Percentiles rank a stretch among this genome's conserved stretches.
phyloP scores from a whole-genome alignment of 2,329 filamentous ascomycete genomes.

The Trichophyton rubrum region DNA sequence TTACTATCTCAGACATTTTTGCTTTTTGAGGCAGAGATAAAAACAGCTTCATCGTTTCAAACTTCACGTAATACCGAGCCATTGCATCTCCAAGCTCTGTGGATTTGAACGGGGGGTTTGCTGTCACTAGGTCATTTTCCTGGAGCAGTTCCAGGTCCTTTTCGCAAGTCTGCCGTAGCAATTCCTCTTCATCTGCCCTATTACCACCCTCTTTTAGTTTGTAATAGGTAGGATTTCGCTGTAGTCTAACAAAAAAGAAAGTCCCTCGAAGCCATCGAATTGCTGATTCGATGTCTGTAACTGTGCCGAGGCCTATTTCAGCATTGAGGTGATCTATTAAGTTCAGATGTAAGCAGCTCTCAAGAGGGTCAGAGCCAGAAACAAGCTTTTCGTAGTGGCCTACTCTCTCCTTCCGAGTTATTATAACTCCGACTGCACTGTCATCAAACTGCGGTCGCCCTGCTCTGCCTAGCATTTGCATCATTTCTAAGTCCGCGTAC shows the following conservation, averaged over 20 bases:
- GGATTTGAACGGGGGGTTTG: conserved; percentile 40
- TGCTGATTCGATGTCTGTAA: conserved; percentile 52
- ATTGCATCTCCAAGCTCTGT: conserved; percentile 69
- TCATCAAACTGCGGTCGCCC: conserved; percentile 73
- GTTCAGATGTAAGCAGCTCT: conserved; percentile 67
- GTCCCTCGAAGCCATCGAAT: conserved; percentile 64
- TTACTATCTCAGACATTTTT: conserved; percentile 55
- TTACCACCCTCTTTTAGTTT: conserved; percentile 45
- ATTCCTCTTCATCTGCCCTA: conserved; percentile 45
- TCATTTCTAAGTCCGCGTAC: conserved; percentile 70
- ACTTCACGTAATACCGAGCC: conserved; percentile 69
- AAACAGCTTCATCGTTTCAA: conserved; percentile 64
- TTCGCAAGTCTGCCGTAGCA: conserved; percentile 58
- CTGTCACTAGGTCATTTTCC: conserved; percentile 45
- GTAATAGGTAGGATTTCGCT: conserved; percentile 59
- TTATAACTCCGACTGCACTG: conserved; percentile 63
- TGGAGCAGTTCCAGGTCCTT: conserved; percentile 55
- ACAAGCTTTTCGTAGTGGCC: conserved; percentile 60
- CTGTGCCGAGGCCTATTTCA: conserved; percentile 64
- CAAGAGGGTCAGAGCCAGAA: conserved; percentile 58
- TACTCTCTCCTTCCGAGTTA: conserved; percentile 56
- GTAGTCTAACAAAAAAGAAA: conserved; percentile 63
- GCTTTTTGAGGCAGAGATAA: conserved; percentile 49
- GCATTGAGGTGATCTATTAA: conserved; percentile 76
- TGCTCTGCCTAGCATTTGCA: conserved; percentile 82